These are phyloP conservation scores for Jamesozyma piceae DNA, from an alignment of 805 yeast genomes.

Conservation along the genomic window DNA sequence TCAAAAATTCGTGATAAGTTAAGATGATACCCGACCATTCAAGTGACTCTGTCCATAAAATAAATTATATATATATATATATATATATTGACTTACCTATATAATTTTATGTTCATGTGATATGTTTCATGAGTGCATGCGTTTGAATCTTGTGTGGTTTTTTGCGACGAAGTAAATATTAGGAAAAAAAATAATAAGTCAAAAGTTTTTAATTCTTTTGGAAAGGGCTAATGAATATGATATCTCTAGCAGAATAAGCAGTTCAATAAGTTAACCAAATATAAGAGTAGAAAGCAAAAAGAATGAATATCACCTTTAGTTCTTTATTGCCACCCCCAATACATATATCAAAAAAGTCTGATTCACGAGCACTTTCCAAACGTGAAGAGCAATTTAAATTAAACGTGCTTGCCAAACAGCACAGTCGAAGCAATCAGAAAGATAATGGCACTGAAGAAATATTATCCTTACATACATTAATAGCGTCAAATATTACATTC, in stretches of 20 bases:
- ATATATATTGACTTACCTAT: not conserved
- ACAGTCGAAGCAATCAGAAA: not conserved
- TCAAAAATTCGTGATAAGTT: constrained; percentile 20
- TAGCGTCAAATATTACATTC: constrained; percentile 31
- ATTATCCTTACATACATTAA: not conserved
- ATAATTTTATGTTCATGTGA: no score
- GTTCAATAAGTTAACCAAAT: no score
- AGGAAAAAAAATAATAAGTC: no score
- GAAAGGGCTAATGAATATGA: no score
- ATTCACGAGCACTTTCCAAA: not conserved
- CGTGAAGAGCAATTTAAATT: not conserved
- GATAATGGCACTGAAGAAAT: not conserved
- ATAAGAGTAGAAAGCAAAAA: not conserved
- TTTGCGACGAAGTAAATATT: not conserved
- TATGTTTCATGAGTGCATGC: no score
- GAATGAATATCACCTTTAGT: constrained; percentile 13
- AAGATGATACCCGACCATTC: no score
- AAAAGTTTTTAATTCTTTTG: no score
- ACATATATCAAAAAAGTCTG: constrained; percentile 1
- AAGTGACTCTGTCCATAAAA: no score
- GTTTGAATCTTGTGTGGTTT: no score
- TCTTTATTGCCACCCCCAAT: constrained; percentile 21
- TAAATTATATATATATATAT: no score
- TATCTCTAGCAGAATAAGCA: no score
- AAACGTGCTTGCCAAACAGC: not conserved